Percentiles rank a stretch among this genome's conserved stretches.
These are phyloP conservation scores for Trifolium subterraneum DNA, from an alignment of 306 rosid species.

Conservation along the genomic window DNA sequence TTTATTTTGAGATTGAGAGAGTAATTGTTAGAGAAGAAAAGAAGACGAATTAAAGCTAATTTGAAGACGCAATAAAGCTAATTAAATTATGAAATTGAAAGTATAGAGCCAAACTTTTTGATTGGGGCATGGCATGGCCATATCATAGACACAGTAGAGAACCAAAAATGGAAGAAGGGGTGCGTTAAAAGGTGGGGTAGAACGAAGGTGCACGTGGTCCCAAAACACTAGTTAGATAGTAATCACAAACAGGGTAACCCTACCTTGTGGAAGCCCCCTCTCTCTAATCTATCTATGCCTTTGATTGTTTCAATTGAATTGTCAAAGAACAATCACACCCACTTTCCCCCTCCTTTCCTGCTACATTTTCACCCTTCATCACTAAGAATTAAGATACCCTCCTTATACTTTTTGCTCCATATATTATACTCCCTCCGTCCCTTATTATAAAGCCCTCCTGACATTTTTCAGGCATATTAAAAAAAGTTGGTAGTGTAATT, in stretches of 20 bases:
- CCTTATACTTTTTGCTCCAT: too few species aligned
- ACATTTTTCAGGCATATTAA: too few species aligned
- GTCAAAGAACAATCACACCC: slow-evolving; percentile 44
- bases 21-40: too few species aligned
- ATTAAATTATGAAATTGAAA: slow-evolving; percentile 2
- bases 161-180: slow-evolving; percentile 44
- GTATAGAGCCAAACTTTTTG: slow-evolving; percentile 11
- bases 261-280: slow-evolving; percentile 1
- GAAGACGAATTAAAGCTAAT: too few species aligned
- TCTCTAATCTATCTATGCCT: not conserved
- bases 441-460: too few species aligned
- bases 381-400: not conserved
- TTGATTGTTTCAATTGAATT: slow-evolving; percentile 38
- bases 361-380: not conserved
- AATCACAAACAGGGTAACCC: slow-evolving; percentile 31
- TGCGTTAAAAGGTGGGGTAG: slow-evolving; percentile 55
- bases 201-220: slow-evolving; percentile 59
- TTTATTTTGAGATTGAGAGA: too few species aligned
- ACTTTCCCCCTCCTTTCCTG: slow-evolving; percentile 27
- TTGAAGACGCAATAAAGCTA: not conserved
- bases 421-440: too few species aligned
- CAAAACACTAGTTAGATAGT: not conserved
- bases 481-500: too few species aligned
- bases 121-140: not conserved
- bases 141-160: slow-evolving; percentile 9